Conservation (phyloP, 805 yeast species). For the Barnettozyma botsteinii region DNA sequence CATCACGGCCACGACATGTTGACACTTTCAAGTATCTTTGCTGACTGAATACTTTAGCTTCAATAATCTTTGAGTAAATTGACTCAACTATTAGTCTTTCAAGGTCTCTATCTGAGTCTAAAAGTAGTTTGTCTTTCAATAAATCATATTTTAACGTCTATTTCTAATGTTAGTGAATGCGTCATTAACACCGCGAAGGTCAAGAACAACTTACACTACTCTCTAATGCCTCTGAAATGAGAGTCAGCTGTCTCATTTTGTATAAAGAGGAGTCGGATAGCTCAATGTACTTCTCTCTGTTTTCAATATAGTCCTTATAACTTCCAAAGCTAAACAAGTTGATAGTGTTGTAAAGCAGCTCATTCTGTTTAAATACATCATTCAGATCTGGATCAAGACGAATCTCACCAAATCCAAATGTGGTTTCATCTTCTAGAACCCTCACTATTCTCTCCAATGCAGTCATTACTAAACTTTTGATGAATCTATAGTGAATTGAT, state of each 20-base stretch:
- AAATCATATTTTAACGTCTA: conserved; percentile 11
- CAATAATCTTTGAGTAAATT: conserved; percentile 13
- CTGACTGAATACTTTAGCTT: conserved; percentile 18
- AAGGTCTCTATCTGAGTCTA: conserved; percentile 10
- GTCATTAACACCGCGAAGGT: neutral
- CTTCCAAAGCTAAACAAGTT: conserved; percentile 25
- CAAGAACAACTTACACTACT: conserved; percentile 5
- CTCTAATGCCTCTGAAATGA: conserved; percentile 17
- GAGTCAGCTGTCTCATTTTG: conserved; percentile 20
- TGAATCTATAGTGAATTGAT: too few species aligned
- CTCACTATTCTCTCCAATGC: neutral
- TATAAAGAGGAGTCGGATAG: conserved; percentile 12
- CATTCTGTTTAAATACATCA: conserved; percentile 5
- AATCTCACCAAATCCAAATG: conserved; percentile 23
- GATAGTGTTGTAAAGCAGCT: conserved; percentile 16
- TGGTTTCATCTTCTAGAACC: conserved; percentile 15
- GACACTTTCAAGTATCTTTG: conserved; percentile 16
- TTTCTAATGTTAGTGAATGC: neutral
- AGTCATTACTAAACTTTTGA: neutral
- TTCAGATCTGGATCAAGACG: conserved; percentile 8
- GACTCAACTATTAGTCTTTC: conserved; percentile 22
- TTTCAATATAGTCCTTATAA: conserved; percentile 12
- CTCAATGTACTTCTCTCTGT: conserved; percentile 10
- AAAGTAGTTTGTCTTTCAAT: conserved; percentile 9
- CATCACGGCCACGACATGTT: conserved; percentile 22